phyloP scores from a whole-genome alignment of 1,139 yeast genomes.

The Debaryomycetaceae sp. region DNA sequence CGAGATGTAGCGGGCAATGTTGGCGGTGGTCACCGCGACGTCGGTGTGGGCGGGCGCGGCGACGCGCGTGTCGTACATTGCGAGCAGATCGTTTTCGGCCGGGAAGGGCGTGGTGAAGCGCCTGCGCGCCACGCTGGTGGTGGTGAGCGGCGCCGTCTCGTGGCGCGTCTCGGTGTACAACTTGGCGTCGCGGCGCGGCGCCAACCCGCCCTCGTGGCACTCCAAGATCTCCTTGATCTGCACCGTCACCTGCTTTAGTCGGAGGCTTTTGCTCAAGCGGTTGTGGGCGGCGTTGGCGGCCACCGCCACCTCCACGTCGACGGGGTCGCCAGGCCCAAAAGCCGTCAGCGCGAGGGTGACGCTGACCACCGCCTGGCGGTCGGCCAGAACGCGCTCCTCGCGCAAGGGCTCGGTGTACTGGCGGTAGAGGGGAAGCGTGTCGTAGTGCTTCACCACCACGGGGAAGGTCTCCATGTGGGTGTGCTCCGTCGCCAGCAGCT shows the following conservation, averaged over 20 bases:
- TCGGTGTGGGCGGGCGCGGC: background rate
- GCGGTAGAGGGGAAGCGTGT: constrained; percentile 49
- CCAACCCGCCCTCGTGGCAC: constrained; percentile 47
- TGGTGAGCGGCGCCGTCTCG: constrained; percentile 20
- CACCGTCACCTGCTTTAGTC: constrained; percentile 41
- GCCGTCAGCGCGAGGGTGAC: constrained; percentile 40
- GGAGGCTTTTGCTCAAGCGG: constrained; percentile 32
- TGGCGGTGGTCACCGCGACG: constrained; percentile 10
- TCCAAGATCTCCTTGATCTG: constrained; percentile 50
- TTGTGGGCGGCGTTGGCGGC: constrained; percentile 33
- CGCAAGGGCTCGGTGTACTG: constrained; percentile 49
- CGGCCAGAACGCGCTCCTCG: constrained; percentile 33
- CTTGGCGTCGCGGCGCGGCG: constrained; percentile 30
- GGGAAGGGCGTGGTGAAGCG: constrained; percentile 32
- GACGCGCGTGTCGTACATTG: constrained; percentile 1
- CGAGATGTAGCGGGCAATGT: constrained; percentile 13
- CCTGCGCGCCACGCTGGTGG: constrained; percentile 29
- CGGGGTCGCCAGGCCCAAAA: constrained; percentile 48
- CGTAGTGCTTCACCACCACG: constrained; percentile 45
- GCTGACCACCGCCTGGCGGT: constrained; percentile 40
- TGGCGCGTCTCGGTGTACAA: constrained; percentile 26
- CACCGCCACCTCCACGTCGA: constrained; percentile 35
- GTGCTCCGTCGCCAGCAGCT: constrained; percentile 26
- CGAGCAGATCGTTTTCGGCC: constrained; percentile 28
- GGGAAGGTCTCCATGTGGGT: constrained; percentile 38